Evolutionary conservation across 139 green algal species (phyloP), one percentile per base, ranked within the genome.

Genomic region (Nannochloris sp.): DNA sequence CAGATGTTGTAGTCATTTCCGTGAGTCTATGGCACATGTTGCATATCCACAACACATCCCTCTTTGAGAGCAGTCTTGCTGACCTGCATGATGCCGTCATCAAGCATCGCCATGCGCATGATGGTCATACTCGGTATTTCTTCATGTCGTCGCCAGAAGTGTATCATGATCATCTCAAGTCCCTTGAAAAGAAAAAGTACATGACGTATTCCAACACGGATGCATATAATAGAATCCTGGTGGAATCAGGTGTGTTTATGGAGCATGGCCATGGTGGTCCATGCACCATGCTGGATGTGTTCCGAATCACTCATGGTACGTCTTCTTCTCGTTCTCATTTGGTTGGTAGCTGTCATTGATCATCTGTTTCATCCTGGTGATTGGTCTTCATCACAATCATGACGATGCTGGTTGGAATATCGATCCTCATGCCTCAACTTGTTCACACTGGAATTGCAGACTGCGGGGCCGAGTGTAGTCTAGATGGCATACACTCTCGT

Each of bases 401-500:
- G 25, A 29, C 25, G 27, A 29, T 4, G 25, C 25, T 27, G 25
- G 0, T 27, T 27, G 25, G 25, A 27, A 27, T 27, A 27, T 29
- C 4, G 27, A 29, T 29, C 27, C 27, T 5, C 27, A 5, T 29
- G 27, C 4, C 27, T 29, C 3, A 29, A 29, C 27, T 29, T 0
- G 27, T 29, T 29, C 27, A 29, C 27, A 29, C 5, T 29, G 27
- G 27, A 29, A 18, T 50, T 50, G 44, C 16, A 50, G 44, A 18
- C 16, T 64, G 57, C 43, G 57, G 57, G 6, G 15, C 11, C 15
- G 57, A 48, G 19, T 64, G 57, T 64, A 64, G 40, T 31, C 12
- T 29, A 24, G 57, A 64, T 64, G 57, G 57, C 12, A 51, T 64
- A 27, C 57, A 64, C 23, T 64, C 57, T 50, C n/a, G 56, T 18